These are phyloP conservation scores for Cyamopsis tetragonoloba DNA, from an alignment of 306 rosid species.

Conservation along the genomic window DNA sequence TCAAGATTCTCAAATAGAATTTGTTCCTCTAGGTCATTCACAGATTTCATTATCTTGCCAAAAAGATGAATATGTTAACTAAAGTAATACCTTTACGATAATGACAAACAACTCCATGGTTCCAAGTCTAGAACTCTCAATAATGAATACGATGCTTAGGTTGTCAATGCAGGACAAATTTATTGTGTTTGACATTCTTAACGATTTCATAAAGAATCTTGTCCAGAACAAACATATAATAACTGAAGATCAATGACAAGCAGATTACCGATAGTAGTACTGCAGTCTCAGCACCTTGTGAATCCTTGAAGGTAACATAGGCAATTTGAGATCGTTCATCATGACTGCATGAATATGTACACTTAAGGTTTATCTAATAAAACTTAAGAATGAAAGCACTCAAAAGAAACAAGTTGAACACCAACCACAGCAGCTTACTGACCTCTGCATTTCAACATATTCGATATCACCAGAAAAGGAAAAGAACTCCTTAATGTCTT, in stretches of 20 bases:
- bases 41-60: constrained; percentile 3
- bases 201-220: neutral
- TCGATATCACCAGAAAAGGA: constrained; percentile 93
- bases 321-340: constrained; percentile 85
- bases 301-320: constrained; percentile 85
- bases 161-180: neutral
- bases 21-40: neutral
- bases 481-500: constrained; percentile 88
- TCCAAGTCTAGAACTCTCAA: constrained; percentile 9
- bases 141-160: neutral
- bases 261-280: constrained; percentile 72
- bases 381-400: constrained; percentile 5
- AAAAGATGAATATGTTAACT: constrained; percentile 1
- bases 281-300: constrained; percentile 95
- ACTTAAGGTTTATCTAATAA: neutral
- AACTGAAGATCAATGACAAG: constrained; percentile 13
- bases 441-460: constrained; percentile 83
- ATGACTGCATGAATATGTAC: constrained; percentile 48
- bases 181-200: neutral
- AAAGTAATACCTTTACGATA: neutral
- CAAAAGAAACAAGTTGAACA: neutral
- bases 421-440: constrained; percentile 8
- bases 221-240: neutral
- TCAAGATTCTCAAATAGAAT: constrained; percentile 1
- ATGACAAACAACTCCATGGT: neutral